These are phyloP conservation scores for Saccharata proteae DNA, from an alignment of 2,329 filamentous ascomycete species.

Conservation along the genomic window DNA sequence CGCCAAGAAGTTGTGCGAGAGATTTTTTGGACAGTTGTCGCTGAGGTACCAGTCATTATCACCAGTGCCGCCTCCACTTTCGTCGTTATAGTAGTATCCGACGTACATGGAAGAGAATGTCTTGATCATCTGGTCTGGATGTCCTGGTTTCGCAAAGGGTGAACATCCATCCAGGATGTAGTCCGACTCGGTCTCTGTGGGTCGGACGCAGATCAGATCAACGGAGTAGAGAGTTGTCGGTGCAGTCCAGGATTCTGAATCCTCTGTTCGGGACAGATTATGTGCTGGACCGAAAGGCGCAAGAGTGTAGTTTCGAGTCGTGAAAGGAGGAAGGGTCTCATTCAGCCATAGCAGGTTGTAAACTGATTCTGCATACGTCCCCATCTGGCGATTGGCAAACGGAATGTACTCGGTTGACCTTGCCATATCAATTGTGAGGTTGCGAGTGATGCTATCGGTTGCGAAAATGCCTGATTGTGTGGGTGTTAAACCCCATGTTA, in stretches of 20 bases:
- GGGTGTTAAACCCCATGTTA: constrained; percentile 45
- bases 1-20: constrained; percentile 24
- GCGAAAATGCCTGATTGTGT: constrained; percentile 45
- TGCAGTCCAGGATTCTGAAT: constrained; percentile 14
- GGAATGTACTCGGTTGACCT: constrained; percentile 17
- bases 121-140: constrained; percentile 7
- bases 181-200: not conserved
- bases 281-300: constrained; percentile 29
- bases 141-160: constrained; percentile 3
- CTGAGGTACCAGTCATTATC: constrained; percentile 21
- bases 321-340: constrained; percentile 34
- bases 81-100: constrained; percentile 31
- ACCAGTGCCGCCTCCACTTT: too few species aligned
- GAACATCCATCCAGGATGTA: constrained; percentile 10
- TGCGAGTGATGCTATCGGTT: constrained; percentile 18
- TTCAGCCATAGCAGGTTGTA: constrained; percentile 37
- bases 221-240: constrained; percentile 20
- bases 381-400: constrained; percentile 16
- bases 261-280: constrained; percentile 7
- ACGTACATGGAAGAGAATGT: constrained; percentile 29
- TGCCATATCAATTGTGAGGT: constrained; percentile 2
- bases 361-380: constrained; percentile 29
- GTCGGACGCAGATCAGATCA: constrained; percentile 21
- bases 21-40: constrained; percentile 18
- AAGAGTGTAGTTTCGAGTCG: constrained; percentile 29